These are phyloP conservation scores for Domatiomyces globalis DNA, from an alignment of 2,329 filamentous ascomycete species.

Conservation along the genomic window DNA sequence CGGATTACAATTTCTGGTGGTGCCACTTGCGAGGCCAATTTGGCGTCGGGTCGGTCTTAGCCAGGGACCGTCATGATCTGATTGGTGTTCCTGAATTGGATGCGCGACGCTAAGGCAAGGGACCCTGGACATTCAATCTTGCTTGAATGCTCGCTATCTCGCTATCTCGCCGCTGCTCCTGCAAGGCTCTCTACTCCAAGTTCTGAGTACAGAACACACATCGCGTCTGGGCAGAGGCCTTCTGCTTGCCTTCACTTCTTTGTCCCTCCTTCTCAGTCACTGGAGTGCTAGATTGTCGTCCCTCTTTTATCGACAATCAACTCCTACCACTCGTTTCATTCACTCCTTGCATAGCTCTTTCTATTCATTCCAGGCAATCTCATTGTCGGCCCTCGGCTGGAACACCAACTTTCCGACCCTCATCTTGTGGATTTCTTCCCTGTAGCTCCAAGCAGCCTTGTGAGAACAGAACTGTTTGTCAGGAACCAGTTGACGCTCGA, in stretches of 20 bases:
- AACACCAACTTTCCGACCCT: background rate
- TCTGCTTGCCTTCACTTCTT: background rate
- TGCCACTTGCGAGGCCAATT: background rate
- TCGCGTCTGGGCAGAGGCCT: background rate
- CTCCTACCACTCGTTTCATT: slow-evolving; percentile 10
- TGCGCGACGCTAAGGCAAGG: background rate
- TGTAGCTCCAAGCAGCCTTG: background rate
- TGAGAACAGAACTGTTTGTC: background rate
- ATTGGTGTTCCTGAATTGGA: background rate
- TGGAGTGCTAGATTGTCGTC: slow-evolving; percentile 21
- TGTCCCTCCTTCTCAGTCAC: slow-evolving; percentile 6
- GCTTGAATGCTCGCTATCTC: background rate
- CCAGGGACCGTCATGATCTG: background rate
- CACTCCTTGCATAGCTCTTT: background rate
- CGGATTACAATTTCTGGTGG: background rate
- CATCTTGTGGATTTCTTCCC: slow-evolving; percentile 1
- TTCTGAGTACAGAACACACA: background rate
- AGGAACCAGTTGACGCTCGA: background rate
- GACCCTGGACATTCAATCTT: background rate
- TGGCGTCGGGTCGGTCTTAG: background rate
- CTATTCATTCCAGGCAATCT: background rate
- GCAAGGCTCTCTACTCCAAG: background rate
- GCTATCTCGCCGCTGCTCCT: background rate
- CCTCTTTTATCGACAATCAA: slow-evolving; percentile 24
- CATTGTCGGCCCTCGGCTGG: slow-evolving; percentile 1